Percentiles rank a stretch among this genome's conserved stretches.
Conservation (phyloP, 495 filamentous ascomycete species). For the Neurospora africana region DNA sequence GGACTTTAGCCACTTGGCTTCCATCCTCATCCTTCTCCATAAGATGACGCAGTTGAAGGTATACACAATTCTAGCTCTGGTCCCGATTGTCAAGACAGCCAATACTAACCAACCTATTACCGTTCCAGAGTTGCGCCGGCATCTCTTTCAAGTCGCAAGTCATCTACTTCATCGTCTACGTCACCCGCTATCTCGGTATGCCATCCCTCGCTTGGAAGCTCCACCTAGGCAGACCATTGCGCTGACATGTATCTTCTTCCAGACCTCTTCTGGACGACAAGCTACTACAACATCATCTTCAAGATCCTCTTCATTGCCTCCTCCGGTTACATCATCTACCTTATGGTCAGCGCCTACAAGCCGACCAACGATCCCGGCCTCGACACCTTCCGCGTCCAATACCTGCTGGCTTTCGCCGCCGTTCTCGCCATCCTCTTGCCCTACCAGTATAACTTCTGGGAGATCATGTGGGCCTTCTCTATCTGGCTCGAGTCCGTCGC, state of each 20-base stretch:
- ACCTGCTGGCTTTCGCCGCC: slow-evolving; percentile 70
- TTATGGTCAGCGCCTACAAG: slow-evolving; percentile 93
- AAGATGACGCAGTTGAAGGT: slow-evolving; percentile 62
- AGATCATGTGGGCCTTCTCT: slow-evolving; percentile 94
- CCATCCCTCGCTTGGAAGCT: neutral
- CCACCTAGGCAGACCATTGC: neutral
- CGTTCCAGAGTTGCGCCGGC: slow-evolving; percentile 75
- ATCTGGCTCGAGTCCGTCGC: slow-evolving; percentile 97
- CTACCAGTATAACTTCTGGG: slow-evolving; percentile 55
- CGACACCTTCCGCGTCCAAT: slow-evolving; percentile 93
- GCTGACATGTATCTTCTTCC: neutral
- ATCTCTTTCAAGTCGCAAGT: slow-evolving; percentile 98
- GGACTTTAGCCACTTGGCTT: slow-evolving; percentile 90
- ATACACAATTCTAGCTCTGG: slow-evolving; percentile 3
- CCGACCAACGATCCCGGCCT: slow-evolving; percentile 91
- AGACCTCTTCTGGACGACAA: slow-evolving; percentile 85
- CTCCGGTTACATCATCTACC: slow-evolving; percentile 87
- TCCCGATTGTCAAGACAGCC: neutral
- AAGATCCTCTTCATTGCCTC: slow-evolving; percentile 89
- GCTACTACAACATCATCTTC: slow-evolving; percentile 83
- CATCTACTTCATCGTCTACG: slow-evolving; percentile 85
- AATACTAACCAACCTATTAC: slow-evolving; percentile 11
- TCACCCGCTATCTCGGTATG: slow-evolving; percentile 81
- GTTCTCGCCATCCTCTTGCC: slow-evolving; percentile 76
- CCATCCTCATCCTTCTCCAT: slow-evolving; percentile 86